Base-by-base conservation (phyloP, 2,329 filamentous ascomycete species). In the Fusarium abutilonis region DNA sequence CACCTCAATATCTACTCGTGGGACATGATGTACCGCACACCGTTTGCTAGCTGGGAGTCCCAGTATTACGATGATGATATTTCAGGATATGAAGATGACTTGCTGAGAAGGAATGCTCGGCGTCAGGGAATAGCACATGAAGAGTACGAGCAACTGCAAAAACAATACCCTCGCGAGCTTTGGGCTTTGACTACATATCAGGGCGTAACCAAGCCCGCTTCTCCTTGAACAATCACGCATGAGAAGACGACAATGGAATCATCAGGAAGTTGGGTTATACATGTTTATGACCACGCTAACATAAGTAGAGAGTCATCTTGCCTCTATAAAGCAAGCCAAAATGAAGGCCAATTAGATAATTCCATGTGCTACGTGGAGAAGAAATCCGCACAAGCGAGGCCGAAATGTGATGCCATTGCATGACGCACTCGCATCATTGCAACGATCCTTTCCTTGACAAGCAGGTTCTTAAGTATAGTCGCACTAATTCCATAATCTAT, bases 1-100 rank as follows among this genome's bases (percentile, higher is more conserved):
- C 35, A 45, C 6, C 40, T 29, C 21, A 52, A 32, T 17, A 52
- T 52, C 2, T 45, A 52, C 32, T 39, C 28, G 2, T 52, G 49
- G 49, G 41, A 45, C 17, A 5, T 14, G n/a, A 45, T 52, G 31
- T 45, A 52, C 23, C 26, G 39, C 19, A 9, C 39, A 10, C 39
- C 39, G 11, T 7, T 11, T 19, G 4, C 23, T 40, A 11, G 11
- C 5, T 23, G 19, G 10, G 11, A 42, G 21, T 14, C 8, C 21
- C 10, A 28, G 15, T 17, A 13, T 9, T 19, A 19, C 4, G 35
- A n/a, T 10, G 11, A 19, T 19, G 14, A 14, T 34, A 5, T 11
- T 11, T 19, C 10, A 3, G 3, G 14, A 15, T 13, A 9, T 19
- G 35, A 38, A 7, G 17, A 38, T 6, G n/a, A 38, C 10, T 8